Evolutionary conservation across 768 basidiomycete genomes (phyloP).

Genomic region (Kwoniella dejecticola): DNA sequence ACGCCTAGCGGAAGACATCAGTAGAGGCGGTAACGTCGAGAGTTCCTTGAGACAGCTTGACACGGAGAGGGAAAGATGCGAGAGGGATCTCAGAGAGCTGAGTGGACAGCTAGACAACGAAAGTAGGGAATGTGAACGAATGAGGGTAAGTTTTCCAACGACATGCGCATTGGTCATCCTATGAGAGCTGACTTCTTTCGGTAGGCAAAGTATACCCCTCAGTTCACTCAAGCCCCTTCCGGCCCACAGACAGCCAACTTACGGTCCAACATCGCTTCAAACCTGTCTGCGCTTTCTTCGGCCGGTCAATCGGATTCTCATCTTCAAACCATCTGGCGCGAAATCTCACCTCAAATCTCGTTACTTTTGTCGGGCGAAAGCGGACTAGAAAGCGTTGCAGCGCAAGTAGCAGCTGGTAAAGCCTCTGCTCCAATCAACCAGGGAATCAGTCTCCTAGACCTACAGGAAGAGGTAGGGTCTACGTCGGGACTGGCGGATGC

Average conservation of each 20-base stretch:
- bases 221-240: constrained; percentile 84
- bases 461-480: constrained; percentile 63
- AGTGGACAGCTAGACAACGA: constrained; percentile 75
- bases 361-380: constrained; percentile 60
- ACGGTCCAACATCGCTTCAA: constrained; percentile 77
- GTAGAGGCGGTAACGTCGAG: constrained; percentile 60
- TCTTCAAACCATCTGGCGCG: constrained; percentile 71
- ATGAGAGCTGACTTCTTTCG: background rate
- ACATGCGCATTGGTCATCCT: background rate
- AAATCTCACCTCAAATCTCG: constrained; percentile 66
- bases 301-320: constrained; percentile 78
- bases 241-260: constrained; percentile 70
- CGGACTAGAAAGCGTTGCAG: constrained; percentile 53
- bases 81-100: constrained; percentile 65
- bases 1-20: constrained; percentile 61
- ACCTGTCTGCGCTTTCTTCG: constrained; percentile 69
- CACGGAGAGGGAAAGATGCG: constrained; percentile 66
- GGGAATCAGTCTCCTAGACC: constrained; percentile 66
- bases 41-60: constrained; percentile 70
- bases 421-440: constrained; percentile 49
- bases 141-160: constrained; percentile 59
- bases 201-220: constrained; percentile 75
- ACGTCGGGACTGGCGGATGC: constrained; percentile 59
- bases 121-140: constrained; percentile 80
- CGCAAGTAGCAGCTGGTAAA: constrained; percentile 59